Percentiles rank a stretch among this genome's conserved stretches.
Conservation (phyloP, 1,284 basidiomycete genomes). For the Neonothopanus nambi region DNA sequence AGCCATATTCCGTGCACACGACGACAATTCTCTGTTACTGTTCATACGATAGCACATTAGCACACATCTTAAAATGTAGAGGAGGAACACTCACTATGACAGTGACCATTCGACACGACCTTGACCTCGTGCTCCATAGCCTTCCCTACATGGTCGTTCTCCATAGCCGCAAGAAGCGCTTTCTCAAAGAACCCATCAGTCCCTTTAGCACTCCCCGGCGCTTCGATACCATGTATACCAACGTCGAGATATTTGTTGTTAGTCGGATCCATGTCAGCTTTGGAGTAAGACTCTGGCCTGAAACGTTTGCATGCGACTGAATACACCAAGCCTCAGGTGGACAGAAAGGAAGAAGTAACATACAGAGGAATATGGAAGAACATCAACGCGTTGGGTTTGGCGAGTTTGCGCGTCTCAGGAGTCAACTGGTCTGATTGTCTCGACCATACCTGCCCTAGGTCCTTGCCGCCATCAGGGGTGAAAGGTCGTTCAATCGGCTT, state of each 20-base stretch:
- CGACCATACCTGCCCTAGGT: slow-evolving; percentile 66
- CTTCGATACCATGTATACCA: slow-evolving; percentile 63
- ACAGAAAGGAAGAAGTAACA: slow-evolving; percentile 33
- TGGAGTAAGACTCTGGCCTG: slow-evolving; percentile 62
- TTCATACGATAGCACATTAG: slow-evolving; percentile 1
- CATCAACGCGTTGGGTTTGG: slow-evolving; percentile 90
- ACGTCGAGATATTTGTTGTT: slow-evolving; percentile 65
- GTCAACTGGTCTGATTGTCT: slow-evolving; percentile 53
- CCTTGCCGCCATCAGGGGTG: slow-evolving; percentile 68
- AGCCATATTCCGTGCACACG: slow-evolving; percentile 86
- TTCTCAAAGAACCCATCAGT: slow-evolving; percentile 83
- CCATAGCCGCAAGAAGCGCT: slow-evolving; percentile 66
- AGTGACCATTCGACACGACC: slow-evolving; percentile 85
- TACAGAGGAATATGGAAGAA: slow-evolving; percentile 95
- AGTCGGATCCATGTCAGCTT: slow-evolving; percentile 56
- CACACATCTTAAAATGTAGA: neutral
- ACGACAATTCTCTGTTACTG: slow-evolving; percentile 87
- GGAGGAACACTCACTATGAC: slow-evolving; percentile 58
- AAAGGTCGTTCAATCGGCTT: slow-evolving; percentile 79
- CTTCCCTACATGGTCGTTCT: slow-evolving; percentile 58
- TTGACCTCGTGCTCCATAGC: slow-evolving; percentile 70
- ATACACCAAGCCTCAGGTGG: neutral
- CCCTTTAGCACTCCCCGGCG: slow-evolving; percentile 63
- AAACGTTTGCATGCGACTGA: neutral
- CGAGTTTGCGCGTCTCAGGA: slow-evolving; percentile 57